These are phyloP conservation scores for Neonectria neomacrospora DNA, from an alignment of 2,329 filamentous ascomycete species.

Conservation along the genomic window DNA sequence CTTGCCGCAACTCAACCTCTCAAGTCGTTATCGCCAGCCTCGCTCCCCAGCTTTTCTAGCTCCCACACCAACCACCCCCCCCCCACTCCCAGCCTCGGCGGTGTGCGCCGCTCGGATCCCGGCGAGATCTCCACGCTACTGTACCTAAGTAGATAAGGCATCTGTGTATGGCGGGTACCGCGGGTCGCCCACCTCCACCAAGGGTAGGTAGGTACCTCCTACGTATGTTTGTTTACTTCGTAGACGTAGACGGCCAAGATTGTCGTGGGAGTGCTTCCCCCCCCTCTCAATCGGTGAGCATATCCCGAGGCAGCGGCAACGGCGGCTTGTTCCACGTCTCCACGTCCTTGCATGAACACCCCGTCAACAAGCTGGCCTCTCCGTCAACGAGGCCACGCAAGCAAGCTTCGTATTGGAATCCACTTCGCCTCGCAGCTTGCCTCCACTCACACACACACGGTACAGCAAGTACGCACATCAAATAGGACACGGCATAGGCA, in stretches of 20 bases:
- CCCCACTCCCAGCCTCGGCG: background rate
- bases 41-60: background rate
- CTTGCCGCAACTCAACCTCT: background rate
- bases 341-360: conserved; percentile 13
- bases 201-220: background rate
- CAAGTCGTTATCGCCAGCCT: conserved; percentile 3
- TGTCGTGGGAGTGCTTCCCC: background rate
- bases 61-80: background rate
- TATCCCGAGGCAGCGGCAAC: background rate
- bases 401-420: background rate
- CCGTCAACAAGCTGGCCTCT: background rate
- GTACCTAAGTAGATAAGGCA: background rate
- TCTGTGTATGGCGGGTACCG: background rate
- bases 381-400: conserved; percentile 21
- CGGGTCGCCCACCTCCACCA: background rate
- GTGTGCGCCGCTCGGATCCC: conserved; percentile 11
- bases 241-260: background rate
- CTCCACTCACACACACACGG: background rate
- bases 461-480: background rate
- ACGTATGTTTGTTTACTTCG: background rate
- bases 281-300: background rate
- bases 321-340: background rate
- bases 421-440: background rate
- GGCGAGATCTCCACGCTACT: conserved; percentile 7
- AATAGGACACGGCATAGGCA: background rate